Base-by-base conservation (phyloP, 2,329 filamentous ascomycete species). In the Fusarium sp. region DNA sequence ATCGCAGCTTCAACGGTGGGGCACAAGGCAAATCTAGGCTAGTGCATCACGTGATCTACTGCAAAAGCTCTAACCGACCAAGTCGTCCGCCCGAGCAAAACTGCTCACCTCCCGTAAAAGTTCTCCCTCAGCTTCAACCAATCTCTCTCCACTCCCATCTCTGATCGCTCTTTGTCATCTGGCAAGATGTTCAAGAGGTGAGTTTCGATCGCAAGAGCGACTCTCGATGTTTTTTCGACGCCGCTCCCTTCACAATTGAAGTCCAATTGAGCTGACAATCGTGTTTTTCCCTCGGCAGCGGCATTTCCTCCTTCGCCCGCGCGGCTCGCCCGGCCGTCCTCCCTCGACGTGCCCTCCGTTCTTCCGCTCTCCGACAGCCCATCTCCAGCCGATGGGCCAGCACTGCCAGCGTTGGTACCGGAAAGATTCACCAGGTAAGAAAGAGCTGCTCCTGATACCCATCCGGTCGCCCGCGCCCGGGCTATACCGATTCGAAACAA, bases 161-260 rank as follows among this genome's bases (percentile, higher is more conserved):
- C 77, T 77, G 79, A 83, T 82, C 82, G 84, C 84, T 85, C 84
- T 85, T 81, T 80, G 80, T 84, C 84, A 86, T 88, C 86, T 82
- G 79, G 79, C 84, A 90, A 84, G 87, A 92, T 92, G 89, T 89
- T 91, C 83, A 90, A 90, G 88, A 91, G 88, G 89, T 92, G 80
- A 80, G 87, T 85, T 73, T 52, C 61, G 58, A 65, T 55, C 61
- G 70, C 61, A 57, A 68, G 61, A 76, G 61, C 33, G 42, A 67
- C 48, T 69, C 73, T 72, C 70, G 63, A 49, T 57, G 56, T 55
- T 54, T 61, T 62, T 66, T 63, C 41, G 60, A 48, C 58, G 35
- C 53, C 49, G 43, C 52, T 53, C 61, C 23, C 51, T 63, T 62
- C 57, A 53, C 78, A 82, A 84, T 84, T 81, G 82, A 76, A 72